Base-by-base conservation (phyloP, 768 basidiomycete species). In the Tremella mesenterica region DNA sequence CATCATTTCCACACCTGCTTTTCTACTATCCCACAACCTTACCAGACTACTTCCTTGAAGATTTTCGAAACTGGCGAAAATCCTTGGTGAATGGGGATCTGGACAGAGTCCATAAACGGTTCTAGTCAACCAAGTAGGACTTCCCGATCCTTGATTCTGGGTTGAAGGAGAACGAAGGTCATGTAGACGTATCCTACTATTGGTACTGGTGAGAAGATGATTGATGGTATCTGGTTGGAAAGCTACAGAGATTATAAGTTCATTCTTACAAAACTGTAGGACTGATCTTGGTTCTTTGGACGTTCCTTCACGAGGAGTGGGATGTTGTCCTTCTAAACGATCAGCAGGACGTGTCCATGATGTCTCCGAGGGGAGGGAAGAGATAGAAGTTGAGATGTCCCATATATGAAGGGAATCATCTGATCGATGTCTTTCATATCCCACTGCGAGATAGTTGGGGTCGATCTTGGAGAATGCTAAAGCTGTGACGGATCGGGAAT, bases 21-120 rank as follows among this genome's bases (percentile, higher is more conserved):
- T 60, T 38, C 64, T 56, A 9, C 45, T 61, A 59, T 73, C 72
- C 66, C 67, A 73, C 8, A 73, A 30, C 33, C 59, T 56, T n/a
- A 73, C 70, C 9, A 57, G 49, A 12, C 39, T 29, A 4, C 52
- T 54, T 6, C 56, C 56, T 9, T 53, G 59, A 0, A 45, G 53
- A 2, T 52, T 50, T 45, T 73, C 72, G 27, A 44, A 69, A 20
- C 64, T 64, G 1, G 70, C 72, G 44, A 73, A 69, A 16, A 60
- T 18, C 12, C 61, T 47, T 23, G 52, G 48, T 36, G 54, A 48
- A 3, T n/a, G n/a, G 6, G 58, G 61, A 53, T 68, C 58, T 4
- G 70, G 59, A 4, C 59, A 52, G 9, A 73, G 50, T 27, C 63
- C 58, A 33, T 63, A 57, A 0, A 66, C 63, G 0, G 70, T 64